Conservation (phyloP, 2,329 filamentous ascomycete genomes). For the Thielaviopsis punctulata region DNA sequence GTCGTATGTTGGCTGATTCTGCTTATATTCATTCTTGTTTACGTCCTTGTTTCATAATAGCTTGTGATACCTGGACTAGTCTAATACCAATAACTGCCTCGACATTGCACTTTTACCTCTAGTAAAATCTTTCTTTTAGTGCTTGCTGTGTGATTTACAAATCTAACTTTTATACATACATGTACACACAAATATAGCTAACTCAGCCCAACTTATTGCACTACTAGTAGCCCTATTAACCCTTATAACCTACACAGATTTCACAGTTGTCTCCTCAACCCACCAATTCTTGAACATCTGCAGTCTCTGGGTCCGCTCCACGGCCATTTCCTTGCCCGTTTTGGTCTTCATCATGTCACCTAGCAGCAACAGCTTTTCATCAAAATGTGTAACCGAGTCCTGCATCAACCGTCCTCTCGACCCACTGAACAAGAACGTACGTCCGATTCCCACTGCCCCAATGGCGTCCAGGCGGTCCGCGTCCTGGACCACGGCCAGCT, state of each 20-base stretch:
- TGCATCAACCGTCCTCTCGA: constrained; percentile 42
- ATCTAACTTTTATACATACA: too few species aligned
- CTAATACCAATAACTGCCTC: neutral
- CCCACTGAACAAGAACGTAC: constrained; percentile 48
- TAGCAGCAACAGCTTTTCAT: constrained; percentile 54
- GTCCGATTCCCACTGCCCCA: constrained; percentile 67
- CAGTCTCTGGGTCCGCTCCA: constrained; percentile 35
- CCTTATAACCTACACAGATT: neutral
- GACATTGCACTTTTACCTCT: neutral
- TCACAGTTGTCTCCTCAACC: constrained; percentile 30
- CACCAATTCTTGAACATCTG: constrained; percentile 39
- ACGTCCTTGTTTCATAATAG: neutral
- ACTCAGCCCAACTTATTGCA: neutral
- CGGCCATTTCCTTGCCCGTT: constrained; percentile 34
- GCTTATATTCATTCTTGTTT: neutral
- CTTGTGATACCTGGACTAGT: neutral
- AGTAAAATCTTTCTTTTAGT: neutral
- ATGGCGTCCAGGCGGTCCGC: constrained; percentile 85
- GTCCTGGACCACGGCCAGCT: constrained; percentile 65
- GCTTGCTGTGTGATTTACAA: neutral
- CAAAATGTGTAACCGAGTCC: constrained; percentile 56
- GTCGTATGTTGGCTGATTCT: neutral
- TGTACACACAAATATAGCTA: too few species aligned
- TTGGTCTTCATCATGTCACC: constrained; percentile 48
- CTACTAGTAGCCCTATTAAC: neutral